Evolutionary conservation across 805 yeast genomes (phyloP), one percentile per base, ranked within the genome.

Genomic region (Myxozyma melibiosi): DNA sequence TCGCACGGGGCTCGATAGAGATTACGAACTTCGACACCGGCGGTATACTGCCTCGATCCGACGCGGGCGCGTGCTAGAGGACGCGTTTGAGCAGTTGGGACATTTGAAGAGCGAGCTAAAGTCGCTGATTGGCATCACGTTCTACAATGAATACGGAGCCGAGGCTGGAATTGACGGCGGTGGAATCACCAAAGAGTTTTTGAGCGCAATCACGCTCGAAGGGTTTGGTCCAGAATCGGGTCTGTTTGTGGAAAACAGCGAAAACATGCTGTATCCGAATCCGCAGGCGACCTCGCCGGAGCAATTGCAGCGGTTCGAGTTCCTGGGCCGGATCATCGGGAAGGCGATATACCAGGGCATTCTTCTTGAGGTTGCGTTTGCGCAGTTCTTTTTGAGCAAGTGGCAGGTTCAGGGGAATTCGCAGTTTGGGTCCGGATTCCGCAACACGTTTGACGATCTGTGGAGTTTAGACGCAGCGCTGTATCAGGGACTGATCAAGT

Each of bases 121-220:
- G 65, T 68, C 78, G 7, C 77, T 76, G 34, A 70, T 91, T 8
- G 74, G 80, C 1, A 90, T 94, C 1, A 78, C 78, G 14, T 90
- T 94, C 67, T 74, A 75, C 35, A 87, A 88, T 66, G 80, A 86
- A 54, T 82, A 84, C 72, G 96, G 91, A 1, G 80, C 76, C 34
- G 98, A 92, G 69, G 90, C 85, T 0, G 99, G 99, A 0, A 86
- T 92, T 41, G 99, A 92, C 70, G 99, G 99, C 6, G 99, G 98
- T 11, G 99, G 99, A 1, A 76, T 92, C 24, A 91, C 97, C 0
- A 91, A 92, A 69, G 99, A 92, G 67, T 84, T 94, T 61, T 73
- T 92, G 53, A 90, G 92, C 1, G 76, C 85, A 49, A 84, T 90
- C 0, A 81, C 85, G 1, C 75, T 74, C 3, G 88, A 86, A 61